These are phyloP conservation scores for Ascocoryne sarcoides DNA, from an alignment of 2,329 filamentous ascomycete species.

Conservation along the genomic window DNA sequence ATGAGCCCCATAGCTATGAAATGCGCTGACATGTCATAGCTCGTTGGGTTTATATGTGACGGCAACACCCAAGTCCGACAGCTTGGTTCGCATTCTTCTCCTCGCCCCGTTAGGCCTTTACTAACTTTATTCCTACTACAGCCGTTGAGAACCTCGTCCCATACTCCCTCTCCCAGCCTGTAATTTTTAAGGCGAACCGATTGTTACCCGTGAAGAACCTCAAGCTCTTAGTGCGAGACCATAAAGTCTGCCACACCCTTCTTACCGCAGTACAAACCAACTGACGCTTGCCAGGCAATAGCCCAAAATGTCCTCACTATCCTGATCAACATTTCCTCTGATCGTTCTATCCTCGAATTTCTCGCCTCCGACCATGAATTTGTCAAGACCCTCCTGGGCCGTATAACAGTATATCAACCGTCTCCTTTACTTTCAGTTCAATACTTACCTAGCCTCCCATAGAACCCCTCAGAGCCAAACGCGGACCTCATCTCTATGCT, in stretches of 20 bases:
- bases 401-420: conserved; percentile 64
- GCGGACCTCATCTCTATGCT: conserved; percentile 86
- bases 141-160: conserved; percentile 82
- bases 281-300: conserved; percentile 52
- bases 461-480: conserved; percentile 68
- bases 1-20: not conserved
- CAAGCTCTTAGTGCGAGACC: conserved; percentile 78
- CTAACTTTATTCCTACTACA: conserved; percentile 28
- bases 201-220: conserved; percentile 76
- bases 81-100: conserved; percentile 43
- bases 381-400: conserved; percentile 60
- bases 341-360: conserved; percentile 63
- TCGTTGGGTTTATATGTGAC: conserved; percentile 88
- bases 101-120: conserved; percentile 1
- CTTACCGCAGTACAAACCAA: conserved; percentile 1
- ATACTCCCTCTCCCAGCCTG: conserved; percentile 63
- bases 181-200: conserved; percentile 75
- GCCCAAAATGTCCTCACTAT: conserved; percentile 90
- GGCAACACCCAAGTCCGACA: conserved; percentile 85
- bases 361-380: conserved; percentile 76
- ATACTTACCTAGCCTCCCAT: conserved; percentile 2
- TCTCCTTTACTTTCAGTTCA: not conserved
- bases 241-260: conserved; percentile 49
- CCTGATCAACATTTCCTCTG: conserved; percentile 75
- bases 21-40: conserved; percentile 38